A percentile compares a stretch with the other conserved stretches of the same genome.
These are phyloP conservation scores for Durotheca rogersii DNA, from an alignment of 495 filamentous ascomycete genomes.

Conservation along the genomic window DNA sequence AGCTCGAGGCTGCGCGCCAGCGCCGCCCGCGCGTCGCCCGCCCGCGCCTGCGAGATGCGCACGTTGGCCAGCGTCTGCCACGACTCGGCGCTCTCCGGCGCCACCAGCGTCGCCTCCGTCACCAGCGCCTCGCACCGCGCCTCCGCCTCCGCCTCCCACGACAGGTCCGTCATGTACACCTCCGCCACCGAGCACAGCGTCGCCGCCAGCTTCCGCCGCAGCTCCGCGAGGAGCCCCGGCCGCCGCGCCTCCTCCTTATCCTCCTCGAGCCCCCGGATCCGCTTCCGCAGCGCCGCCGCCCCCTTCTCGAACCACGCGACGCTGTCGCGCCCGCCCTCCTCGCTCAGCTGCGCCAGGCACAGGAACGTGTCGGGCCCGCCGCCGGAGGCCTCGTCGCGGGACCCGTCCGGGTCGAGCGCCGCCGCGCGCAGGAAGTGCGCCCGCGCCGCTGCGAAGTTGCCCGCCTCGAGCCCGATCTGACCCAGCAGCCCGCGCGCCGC, in stretches of 20 bases:
- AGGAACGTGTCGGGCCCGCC: conserved; percentile 93
- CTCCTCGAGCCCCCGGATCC: conserved; percentile 58
- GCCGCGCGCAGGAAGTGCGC: conserved; percentile 68
- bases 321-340: conserved; percentile 80
- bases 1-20: conserved; percentile 70
- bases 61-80: conserved; percentile 93
- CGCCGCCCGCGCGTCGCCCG: conserved; percentile 76
- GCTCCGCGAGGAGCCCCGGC: conserved; percentile 58
- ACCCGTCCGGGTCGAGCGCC: conserved; percentile 70
- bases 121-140: conserved; percentile 77
- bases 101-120: conserved; percentile 78
- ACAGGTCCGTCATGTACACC: conserved; percentile 97
- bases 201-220: conserved; percentile 74
- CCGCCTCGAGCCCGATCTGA: conserved; percentile 82
- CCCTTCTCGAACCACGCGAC: conserved; percentile 88
- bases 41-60: conserved; percentile 78
- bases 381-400: conserved; percentile 58
- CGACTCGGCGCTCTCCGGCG: conserved; percentile 73
- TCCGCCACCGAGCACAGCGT: conserved; percentile 88
- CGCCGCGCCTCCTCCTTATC: conserved; percentile 35
- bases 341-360: conserved; percentile 90
- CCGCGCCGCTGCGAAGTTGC: conserved; percentile 71
- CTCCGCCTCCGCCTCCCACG: conserved; percentile 89
- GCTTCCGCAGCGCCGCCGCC: conserved; percentile 62
- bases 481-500: conserved; percentile 75